phyloP scores from a whole-genome alignment of 768 basidiomycete species.

The Inosperma sp. region DNA sequence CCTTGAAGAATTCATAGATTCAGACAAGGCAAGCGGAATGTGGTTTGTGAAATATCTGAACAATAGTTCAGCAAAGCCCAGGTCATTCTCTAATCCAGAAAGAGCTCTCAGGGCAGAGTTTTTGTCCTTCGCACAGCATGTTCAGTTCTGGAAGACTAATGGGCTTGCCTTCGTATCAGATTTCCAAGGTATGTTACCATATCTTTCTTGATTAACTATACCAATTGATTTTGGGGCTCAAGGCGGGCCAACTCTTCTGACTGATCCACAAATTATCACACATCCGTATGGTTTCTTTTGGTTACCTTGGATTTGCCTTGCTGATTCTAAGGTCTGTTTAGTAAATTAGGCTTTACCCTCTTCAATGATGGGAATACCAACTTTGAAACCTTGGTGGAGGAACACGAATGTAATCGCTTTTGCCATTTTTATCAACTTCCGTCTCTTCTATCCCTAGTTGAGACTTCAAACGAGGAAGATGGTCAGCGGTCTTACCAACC shows the following conservation, averaged over 20 bases:
- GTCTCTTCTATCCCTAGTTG: background rate
- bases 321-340: background rate
- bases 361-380: conserved; percentile 17
- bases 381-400: background rate
- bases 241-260: conserved; percentile 12
- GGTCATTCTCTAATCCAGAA: background rate
- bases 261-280: conserved; percentile 19
- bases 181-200: conserved; percentile 10
- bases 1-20: conserved; percentile 11
- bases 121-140: conserved; percentile 15
- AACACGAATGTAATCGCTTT: conserved; percentile 18
- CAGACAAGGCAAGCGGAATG: background rate
- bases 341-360: background rate
- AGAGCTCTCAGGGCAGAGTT: background rate
- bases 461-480: background rate
- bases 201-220: background rate
- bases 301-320: background rate
- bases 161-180: conserved; percentile 12
- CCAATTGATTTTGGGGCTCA: background rate
- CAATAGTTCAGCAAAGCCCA: conserved; percentile 7
- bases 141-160: conserved; percentile 13
- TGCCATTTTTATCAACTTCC: conserved; percentile 15
- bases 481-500: background rate
- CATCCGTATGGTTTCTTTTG: conserved; percentile 9
- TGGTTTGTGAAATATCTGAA: conserved; percentile 16